These are phyloP conservation scores for Solanum pinnatisectum DNA, from an alignment of 257 asterid genomes.

Conservation along the genomic window DNA sequence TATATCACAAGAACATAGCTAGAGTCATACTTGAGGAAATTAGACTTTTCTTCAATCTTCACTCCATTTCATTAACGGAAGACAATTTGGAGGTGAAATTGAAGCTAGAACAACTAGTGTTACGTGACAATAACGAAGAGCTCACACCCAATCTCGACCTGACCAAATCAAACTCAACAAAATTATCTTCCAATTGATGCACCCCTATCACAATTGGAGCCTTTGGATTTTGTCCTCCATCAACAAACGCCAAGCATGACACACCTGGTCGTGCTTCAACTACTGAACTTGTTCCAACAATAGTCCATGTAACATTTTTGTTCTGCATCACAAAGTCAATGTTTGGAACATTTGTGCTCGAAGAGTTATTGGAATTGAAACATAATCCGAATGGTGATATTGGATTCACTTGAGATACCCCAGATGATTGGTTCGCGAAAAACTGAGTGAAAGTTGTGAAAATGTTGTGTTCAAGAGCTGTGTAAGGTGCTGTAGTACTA, in stretches of 20 bases:
- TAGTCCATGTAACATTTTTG: constrained; percentile 6
- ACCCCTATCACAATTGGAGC: constrained; percentile 23
- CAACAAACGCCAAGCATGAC: constrained; percentile 27
- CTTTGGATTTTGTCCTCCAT: constrained; percentile 21
- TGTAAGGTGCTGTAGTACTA: constrained; percentile 38
- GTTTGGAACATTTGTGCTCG: constrained; percentile 18
- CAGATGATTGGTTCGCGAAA: constrained; percentile 8
- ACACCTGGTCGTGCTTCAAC: constrained; percentile 10
- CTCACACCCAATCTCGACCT: constrained; percentile 16
- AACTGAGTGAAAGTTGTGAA: constrained; percentile 12
- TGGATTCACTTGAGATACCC: constrained; percentile 23
- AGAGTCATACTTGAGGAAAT: background rate
- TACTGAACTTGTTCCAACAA: constrained; percentile 17
- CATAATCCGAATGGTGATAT: constrained; percentile 34
- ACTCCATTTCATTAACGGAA: background rate
- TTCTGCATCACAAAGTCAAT: constrained; percentile 31
- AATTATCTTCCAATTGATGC: constrained; percentile 16
- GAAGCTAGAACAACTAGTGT: constrained; percentile 14
- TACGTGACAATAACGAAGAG: background rate
- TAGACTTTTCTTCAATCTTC: background rate
- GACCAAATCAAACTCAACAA: constrained; percentile 23
- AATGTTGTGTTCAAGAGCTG: constrained; percentile 21
- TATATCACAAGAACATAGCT: background rate
- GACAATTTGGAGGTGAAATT: constrained; percentile 4
- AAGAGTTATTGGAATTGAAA: constrained; percentile 18